Evolutionary conservation across 2,329 filamentous ascomycete species (phyloP), one percentile per base, ranked within the genome.

Genomic region (Lecanicillium sp.): DNA sequence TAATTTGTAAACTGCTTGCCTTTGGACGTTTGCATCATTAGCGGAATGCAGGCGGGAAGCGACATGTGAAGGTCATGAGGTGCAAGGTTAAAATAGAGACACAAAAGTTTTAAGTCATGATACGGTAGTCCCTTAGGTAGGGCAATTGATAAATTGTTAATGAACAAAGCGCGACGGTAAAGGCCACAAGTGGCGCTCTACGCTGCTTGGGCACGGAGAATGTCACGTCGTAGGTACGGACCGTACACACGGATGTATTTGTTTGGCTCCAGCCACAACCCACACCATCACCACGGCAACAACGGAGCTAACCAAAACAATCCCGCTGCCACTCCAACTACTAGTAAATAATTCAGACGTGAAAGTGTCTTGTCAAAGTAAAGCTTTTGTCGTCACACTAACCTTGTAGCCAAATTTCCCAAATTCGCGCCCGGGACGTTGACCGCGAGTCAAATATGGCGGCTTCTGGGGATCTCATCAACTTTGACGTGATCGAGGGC

Each of bases 401-500:
- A 32, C 16, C 32, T 6, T 3, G 28, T 29, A 33, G 16, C 20
- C 20, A 31, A 28, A 20, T 35, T 5, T 20, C 19, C 8, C 32
- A 13, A 28, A 19, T 16, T 28, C 33, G 28, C 33, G 15, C 18
- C 19, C 5, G 15, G 4, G 12, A 15, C 22, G 11, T 18, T 14
- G 17, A 7, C 18, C 33, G 20, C 27, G 20, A 20, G 28, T 15
- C 27, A 13, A 42, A 14, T 52, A 78, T 78, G 65, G 64, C 67
- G 46, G 49, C 51, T 28, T 60, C 64, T 44, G 62, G 64, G 43
- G 75, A 81, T 49, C 60, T 78, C 29, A 77, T 82, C 56, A 67
- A 79, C 65, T 96, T 98, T 66, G 85, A 94, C 52, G 76, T 95
- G 46, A 95, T 98, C 63, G 92, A 98, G 65, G 78, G 77, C 33